Evolutionary conservation across 176 grass and related monocot species (phyloP).

Genomic region (Microstegium vimineum): DNA sequence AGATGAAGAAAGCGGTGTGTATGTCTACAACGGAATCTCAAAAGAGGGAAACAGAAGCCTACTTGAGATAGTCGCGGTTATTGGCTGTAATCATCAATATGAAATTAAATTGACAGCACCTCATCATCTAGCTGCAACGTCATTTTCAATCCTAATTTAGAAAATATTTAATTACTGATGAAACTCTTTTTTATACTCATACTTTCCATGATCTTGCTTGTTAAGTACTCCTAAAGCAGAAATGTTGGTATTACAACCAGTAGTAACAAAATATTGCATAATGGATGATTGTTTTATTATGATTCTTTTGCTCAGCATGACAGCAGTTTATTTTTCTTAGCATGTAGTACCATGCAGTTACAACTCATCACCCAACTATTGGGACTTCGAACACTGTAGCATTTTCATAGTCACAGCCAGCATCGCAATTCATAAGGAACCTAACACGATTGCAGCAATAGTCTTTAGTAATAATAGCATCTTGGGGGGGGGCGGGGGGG

Average conservation of each 20-base stretch:
- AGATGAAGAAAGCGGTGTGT: too few species aligned
- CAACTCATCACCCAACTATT: slow-evolving; percentile 10
- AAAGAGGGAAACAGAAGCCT: too few species aligned
- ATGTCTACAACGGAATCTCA: too few species aligned
- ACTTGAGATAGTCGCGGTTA: too few species aligned
- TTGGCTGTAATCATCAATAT: too few species aligned
- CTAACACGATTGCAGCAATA: slow-evolving; percentile 35
- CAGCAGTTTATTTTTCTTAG: neutral
- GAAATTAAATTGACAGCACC: too few species aligned
- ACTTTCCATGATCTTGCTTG: too few species aligned
- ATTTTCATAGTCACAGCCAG: neutral
- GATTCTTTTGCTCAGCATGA: neutral
- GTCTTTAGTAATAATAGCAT: neutral
- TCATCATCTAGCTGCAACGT: neutral
- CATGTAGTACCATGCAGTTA: neutral
- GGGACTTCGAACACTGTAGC: neutral
- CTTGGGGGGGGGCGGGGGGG: too few species aligned
- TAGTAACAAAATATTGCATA: neutral
- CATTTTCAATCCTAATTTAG: neutral
- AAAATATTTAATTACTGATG: too few species aligned
- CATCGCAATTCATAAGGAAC: neutral
- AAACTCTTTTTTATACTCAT: neutral
- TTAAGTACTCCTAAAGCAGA: neutral
- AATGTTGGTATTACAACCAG: neutral
- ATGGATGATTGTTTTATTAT: neutral